These are phyloP conservation scores for Metahyphopichia silvanorum DNA, from an alignment of 805 yeast species.

Conservation along the genomic window DNA sequence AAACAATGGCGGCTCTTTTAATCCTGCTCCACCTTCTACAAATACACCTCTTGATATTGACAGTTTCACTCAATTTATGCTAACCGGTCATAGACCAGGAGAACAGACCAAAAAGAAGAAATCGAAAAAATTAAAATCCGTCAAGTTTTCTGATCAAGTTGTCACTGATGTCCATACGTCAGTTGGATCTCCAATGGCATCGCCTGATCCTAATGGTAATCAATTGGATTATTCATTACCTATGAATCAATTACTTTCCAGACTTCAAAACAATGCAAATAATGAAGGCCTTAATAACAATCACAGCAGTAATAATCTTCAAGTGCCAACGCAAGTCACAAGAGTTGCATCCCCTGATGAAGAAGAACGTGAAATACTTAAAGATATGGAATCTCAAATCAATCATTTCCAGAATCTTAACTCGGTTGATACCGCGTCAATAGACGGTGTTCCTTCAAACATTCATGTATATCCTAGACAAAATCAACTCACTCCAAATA, in stretches of 20 bases:
- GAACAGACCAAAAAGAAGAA: slow-evolving; percentile 35
- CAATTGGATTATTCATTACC: slow-evolving; percentile 62
- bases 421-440: slow-evolving; percentile 69
- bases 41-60: slow-evolving; percentile 67
- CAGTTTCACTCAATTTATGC: slow-evolving; percentile 75
- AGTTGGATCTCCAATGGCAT: slow-evolving; percentile 14
- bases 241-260: slow-evolving; percentile 67
- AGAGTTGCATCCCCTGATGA: slow-evolving; percentile 31
- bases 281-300: too few relatives aligned
- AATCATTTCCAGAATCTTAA: slow-evolving; percentile 73
- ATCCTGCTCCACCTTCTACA: background rate
- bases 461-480: slow-evolving; percentile 37
- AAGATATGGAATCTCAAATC: slow-evolving; percentile 72
- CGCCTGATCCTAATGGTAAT: slow-evolving; percentile 18
- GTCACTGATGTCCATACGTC: slow-evolving; percentile 42
- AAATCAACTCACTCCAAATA: slow-evolving; percentile 34
- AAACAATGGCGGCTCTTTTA: slow-evolving; percentile 13
- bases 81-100: slow-evolving; percentile 74
- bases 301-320: slow-evolving; percentile 8
- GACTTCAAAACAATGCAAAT: slow-evolving; percentile 24
- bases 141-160: slow-evolving; percentile 69
- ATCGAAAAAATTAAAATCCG: slow-evolving; percentile 52
- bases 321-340: slow-evolving; percentile 10
- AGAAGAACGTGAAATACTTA: slow-evolving; percentile 68
- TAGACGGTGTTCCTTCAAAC: slow-evolving; percentile 64